These are phyloP conservation scores for Mycena belliarum DNA, from an alignment of 768 basidiomycete species.

Conservation along the genomic window DNA sequence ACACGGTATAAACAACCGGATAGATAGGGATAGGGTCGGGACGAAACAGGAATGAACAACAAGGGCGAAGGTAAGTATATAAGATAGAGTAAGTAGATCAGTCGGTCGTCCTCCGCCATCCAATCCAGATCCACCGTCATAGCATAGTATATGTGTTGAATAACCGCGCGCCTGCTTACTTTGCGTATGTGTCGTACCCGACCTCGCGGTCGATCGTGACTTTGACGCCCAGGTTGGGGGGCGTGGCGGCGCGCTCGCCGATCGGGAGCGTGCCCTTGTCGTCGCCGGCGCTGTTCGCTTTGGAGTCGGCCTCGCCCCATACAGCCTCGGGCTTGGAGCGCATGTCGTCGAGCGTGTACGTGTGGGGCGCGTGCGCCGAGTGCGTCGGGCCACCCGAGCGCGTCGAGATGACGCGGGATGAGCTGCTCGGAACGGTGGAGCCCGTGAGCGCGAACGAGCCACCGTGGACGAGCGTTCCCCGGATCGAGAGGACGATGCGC, in stretches of 20 bases:
- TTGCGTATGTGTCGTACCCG: slow-evolving; percentile 44
- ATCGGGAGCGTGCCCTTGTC: slow-evolving; percentile 39
- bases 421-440: slow-evolving; percentile 37
- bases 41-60: neutral
- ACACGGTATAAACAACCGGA: neutral
- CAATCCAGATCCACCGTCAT: neutral
- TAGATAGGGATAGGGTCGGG: neutral
- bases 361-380: slow-evolving; percentile 38
- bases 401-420: slow-evolving; percentile 52
- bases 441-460: slow-evolving; percentile 67
- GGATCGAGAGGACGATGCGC: slow-evolving; percentile 81
- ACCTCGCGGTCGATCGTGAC: slow-evolving; percentile 59
- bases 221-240: slow-evolving; percentile 48
- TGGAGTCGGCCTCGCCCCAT: slow-evolving; percentile 41
- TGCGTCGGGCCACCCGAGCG: slow-evolving; percentile 42
- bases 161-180: slow-evolving; percentile 5
- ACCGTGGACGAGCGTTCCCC: slow-evolving; percentile 71
- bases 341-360: slow-evolving; percentile 58
- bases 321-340: slow-evolving; percentile 47
- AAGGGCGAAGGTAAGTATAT: neutral
- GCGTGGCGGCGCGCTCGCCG: slow-evolving; percentile 33
- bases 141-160: neutral
- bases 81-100: neutral
- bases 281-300: slow-evolving; percentile 21
- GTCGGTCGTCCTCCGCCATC: neutral